These are phyloP conservation scores for Coleophoma cylindrospora DNA, from an alignment of 2,329 filamentous ascomycete species.

Conservation along the genomic window DNA sequence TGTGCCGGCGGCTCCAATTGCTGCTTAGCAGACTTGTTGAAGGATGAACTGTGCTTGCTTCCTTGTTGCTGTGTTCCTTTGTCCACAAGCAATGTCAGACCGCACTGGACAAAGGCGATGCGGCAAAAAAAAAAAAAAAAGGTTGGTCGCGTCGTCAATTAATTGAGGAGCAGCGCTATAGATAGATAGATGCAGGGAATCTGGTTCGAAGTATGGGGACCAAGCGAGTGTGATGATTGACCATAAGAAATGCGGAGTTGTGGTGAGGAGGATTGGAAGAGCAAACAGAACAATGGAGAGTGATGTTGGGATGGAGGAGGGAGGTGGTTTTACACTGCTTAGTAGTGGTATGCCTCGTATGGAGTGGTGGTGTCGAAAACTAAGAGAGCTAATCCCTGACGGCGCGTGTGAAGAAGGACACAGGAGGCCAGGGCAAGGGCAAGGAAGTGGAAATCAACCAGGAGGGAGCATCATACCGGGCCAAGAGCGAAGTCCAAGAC, in stretches of 20 bases:
- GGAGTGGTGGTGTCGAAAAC: neutral
- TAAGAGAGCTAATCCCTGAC: neutral
- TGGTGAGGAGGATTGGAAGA: neutral
- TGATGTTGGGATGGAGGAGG: neutral
- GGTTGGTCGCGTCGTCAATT: neutral
- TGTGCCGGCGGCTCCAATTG: neutral
- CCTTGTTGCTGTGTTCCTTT: neutral
- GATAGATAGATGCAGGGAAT: neutral
- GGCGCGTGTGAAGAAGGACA: neutral
- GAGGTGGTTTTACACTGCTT: neutral
- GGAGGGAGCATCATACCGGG: too few relatives aligned
- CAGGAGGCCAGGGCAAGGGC: too few relatives aligned
- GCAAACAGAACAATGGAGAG: neutral
- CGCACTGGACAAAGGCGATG: neutral
- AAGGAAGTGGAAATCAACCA: too few relatives aligned
- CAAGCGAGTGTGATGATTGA: slow-evolving; percentile 7
- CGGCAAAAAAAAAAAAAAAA: neutral
- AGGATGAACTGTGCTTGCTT: neutral
- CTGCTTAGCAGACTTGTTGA: slow-evolving; percentile 3
- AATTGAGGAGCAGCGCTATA: neutral
- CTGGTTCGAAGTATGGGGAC: slow-evolving; percentile 1
- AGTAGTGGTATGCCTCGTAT: neutral
- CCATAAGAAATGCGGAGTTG: neutral
- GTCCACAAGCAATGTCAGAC: neutral
- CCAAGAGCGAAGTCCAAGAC: too few relatives aligned